A percentile compares a stretch with the other conserved stretches of the same genome.
Evolutionary conservation across 495 filamentous ascomycete genomes (phyloP).

Genomic region (Talaromyces liani): DNA sequence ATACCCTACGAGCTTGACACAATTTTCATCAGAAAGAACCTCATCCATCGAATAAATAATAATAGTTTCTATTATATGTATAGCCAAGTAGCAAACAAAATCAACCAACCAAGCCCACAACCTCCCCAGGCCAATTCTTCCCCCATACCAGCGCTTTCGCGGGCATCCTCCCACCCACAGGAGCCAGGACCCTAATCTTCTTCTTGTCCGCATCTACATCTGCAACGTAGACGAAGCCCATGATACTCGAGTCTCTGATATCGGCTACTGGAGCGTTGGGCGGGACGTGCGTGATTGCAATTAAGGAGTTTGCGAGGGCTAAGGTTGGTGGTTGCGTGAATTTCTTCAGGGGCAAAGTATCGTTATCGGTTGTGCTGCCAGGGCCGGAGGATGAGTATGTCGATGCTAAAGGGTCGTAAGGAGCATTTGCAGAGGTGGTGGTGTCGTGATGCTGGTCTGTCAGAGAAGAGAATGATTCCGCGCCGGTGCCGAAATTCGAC

Average conservation of each 20-base stretch:
- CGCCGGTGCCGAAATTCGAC: constrained; percentile 27
- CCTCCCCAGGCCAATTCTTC: constrained; percentile 43
- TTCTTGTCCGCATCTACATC: constrained; percentile 83
- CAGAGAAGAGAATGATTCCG: constrained; percentile 16
- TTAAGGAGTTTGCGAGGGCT: constrained; percentile 50
- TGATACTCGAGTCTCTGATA: constrained; percentile 75
- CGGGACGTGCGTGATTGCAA: constrained; percentile 72
- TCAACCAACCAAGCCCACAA: constrained; percentile 42
- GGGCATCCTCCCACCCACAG: constrained; percentile 71
- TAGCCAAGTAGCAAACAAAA: background rate
- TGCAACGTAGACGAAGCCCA: constrained; percentile 87
- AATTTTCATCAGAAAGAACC: background rate
- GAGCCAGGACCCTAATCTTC: constrained; percentile 72
- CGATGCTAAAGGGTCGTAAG: constrained; percentile 1
- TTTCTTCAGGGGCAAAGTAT: constrained; percentile 27
- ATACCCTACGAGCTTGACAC: background rate
- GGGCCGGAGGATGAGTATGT: background rate
- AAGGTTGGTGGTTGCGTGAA: constrained; percentile 26
- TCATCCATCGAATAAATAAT: too few species aligned
- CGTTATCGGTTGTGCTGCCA: constrained; percentile 1
- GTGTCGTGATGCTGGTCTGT: constrained; percentile 17
- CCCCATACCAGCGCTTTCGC: constrained; percentile 68
- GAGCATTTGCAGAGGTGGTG: constrained; percentile 11
- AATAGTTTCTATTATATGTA: background rate
- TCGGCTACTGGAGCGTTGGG: constrained; percentile 57